These are phyloP conservation scores for Tetrahymena thermophila DNA, from an alignment of 73 alveolate genomes.

Conservation along the genomic window DNA sequence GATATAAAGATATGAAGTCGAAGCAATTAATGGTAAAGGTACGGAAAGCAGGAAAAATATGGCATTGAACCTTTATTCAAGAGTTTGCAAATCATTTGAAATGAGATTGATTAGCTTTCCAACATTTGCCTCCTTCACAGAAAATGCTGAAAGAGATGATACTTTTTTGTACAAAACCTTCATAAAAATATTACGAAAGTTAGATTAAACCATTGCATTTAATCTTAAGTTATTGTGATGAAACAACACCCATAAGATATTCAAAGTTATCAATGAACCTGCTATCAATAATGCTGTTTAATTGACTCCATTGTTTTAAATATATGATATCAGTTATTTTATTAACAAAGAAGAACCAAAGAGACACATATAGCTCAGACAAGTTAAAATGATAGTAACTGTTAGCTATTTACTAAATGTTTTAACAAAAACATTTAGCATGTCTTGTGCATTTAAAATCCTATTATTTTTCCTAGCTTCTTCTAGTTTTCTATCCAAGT, in stretches of 20 bases:
- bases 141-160: background rate
- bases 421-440: background rate
- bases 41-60: background rate
- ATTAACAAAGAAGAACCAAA: background rate
- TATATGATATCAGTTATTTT: too few relatives aligned
- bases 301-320: background rate
- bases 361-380: background rate
- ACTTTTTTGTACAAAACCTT: slow-evolving; percentile 4
- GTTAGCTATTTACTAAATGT: background rate
- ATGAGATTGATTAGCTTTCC: slow-evolving; percentile 13
- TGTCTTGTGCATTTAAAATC: background rate
- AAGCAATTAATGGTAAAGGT: background rate
- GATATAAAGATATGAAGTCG: background rate
- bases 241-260: background rate
- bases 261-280: background rate
- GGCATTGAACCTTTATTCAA: background rate
- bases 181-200: background rate
- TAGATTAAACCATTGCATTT: background rate
- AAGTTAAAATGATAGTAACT: background rate
- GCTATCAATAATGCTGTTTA: background rate
- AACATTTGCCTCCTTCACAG: slow-evolving; percentile 14
- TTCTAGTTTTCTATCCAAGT: background rate
- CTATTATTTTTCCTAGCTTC: background rate
- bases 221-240: background rate
- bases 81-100: slow-evolving; percentile 4